Conservation (phyloP, 495 filamentous ascomycete genomes). For the Podospora australis region DNA sequence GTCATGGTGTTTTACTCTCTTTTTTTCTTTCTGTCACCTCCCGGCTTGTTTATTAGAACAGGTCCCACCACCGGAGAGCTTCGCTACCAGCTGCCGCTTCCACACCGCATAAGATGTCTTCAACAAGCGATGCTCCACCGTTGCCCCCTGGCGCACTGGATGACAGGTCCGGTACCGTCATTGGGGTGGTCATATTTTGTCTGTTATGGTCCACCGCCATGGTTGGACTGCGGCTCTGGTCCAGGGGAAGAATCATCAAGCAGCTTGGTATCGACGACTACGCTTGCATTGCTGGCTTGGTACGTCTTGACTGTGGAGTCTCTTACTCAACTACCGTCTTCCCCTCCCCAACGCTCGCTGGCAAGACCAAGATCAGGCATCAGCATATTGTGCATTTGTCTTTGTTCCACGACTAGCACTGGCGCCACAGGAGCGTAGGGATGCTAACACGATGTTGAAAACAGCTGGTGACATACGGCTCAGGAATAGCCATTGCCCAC, state of each 20-base stretch:
- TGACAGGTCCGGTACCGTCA: slow-evolving; percentile 12
- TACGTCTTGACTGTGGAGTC: slow-evolving; percentile 1
- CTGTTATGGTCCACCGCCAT: slow-evolving; percentile 14
- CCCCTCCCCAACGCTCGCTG: no score
- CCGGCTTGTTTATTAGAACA: neutral
- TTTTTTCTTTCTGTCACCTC: neutral
- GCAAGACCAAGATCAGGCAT: no score
- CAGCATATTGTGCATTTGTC: no score
- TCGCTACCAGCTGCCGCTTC: no score
- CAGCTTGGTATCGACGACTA: slow-evolving; percentile 24
- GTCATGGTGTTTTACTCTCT: no score
- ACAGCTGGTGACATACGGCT: slow-evolving; percentile 11
- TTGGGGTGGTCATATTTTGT: slow-evolving; percentile 14
- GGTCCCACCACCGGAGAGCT: neutral
- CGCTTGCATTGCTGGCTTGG: slow-evolving; percentile 13
- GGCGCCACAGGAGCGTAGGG: no score
- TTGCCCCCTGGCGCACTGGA: slow-evolving; percentile 19
- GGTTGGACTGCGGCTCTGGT: slow-evolving; percentile 21
- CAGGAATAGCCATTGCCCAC: slow-evolving; percentile 17
- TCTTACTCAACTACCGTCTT: neutral
- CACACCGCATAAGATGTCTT: no score
- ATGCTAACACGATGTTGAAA: neutral
- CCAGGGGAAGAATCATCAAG: slow-evolving; percentile 17
- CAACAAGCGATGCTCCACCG: slow-evolving; percentile 1
- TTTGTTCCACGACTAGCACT: no score